phyloP scores from a whole-genome alignment of 2,329 filamentous ascomycete genomes.

The Fusarium multiceps region DNA sequence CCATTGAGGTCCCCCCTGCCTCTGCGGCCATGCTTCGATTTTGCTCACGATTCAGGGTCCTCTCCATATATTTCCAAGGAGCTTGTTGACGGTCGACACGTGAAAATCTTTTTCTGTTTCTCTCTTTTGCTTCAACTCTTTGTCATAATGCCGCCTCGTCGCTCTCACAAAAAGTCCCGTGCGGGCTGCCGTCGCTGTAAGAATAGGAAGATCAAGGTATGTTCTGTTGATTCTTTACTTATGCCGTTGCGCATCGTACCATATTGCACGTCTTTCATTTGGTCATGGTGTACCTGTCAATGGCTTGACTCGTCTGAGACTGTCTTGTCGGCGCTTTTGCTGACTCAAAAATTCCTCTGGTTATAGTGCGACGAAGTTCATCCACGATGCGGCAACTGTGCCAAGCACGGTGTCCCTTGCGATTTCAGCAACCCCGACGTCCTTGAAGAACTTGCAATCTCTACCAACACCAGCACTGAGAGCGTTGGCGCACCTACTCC shows the following conservation, averaged over 20 bases:
- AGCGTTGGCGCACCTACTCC: conserved; percentile 42
- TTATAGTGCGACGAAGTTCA: conserved; percentile 73
- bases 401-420: conserved; percentile 73
- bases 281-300: neutral
- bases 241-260: conserved; percentile 19
- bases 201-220: conserved; percentile 75
- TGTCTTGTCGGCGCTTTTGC: conserved; percentile 12
- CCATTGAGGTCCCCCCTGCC: conserved; percentile 37
- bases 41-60: conserved; percentile 42
- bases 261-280: conserved; percentile 2
- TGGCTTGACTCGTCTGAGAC: neutral
- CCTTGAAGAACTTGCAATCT: conserved; percentile 57
- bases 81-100: conserved; percentile 38
- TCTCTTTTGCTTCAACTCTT: conserved; percentile 4
- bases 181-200: conserved; percentile 75
- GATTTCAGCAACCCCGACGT: conserved; percentile 69
- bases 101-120: conserved; percentile 22
- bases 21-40: conserved; percentile 49
- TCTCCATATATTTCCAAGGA: conserved; percentile 40
- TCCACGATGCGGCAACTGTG: conserved; percentile 73
- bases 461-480: conserved; percentile 51
- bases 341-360: conserved; percentile 22
- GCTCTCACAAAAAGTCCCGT: conserved; percentile 77
- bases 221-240: conserved; percentile 15
- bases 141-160: conserved; percentile 68